Percentiles rank a stretch among this genome's conserved stretches.
These are phyloP conservation scores for Lojkania enalia DNA, from an alignment of 2,329 filamentous ascomycete genomes.

Conservation along the genomic window DNA sequence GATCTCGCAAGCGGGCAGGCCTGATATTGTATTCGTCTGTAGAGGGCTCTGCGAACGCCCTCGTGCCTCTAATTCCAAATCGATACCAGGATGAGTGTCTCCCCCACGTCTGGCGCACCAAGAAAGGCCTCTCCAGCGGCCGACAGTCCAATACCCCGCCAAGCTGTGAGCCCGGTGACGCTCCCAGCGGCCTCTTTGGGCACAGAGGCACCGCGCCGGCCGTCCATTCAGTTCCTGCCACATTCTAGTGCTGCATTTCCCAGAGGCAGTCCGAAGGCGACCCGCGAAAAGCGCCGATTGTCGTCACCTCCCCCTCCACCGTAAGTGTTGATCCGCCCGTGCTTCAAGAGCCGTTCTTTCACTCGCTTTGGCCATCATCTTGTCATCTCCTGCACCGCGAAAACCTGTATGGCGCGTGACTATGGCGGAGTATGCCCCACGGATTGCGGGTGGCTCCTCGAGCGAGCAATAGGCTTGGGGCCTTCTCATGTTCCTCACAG, in stretches of 20 bases:
- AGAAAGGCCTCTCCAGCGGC: slow-evolving; percentile 32
- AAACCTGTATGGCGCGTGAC: slow-evolving; percentile 10
- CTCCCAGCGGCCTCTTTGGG: slow-evolving; percentile 23
- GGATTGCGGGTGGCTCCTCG: slow-evolving; percentile 19
- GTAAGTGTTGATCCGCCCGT: slow-evolving; percentile 36
- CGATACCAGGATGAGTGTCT: slow-evolving; percentile 38
- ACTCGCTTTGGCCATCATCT: slow-evolving; percentile 12
- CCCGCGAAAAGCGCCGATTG: slow-evolving; percentile 39
- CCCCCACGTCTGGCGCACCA: slow-evolving; percentile 34
- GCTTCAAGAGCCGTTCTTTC: slow-evolving; percentile 2
- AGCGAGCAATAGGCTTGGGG: slow-evolving; percentile 23
- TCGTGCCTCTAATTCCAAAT: slow-evolving; percentile 20
- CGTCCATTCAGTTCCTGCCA: slow-evolving; percentile 44
- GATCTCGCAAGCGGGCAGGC: slow-evolving; percentile 16
- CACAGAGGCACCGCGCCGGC: slow-evolving; percentile 36
- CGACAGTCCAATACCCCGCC: slow-evolving; percentile 19
- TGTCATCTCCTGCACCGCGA: slow-evolving; percentile 2
- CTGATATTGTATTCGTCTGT: slow-evolving; percentile 24
- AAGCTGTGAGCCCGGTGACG: slow-evolving; percentile 31
- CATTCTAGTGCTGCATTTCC: slow-evolving; percentile 36
- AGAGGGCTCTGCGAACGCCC: slow-evolving; percentile 22
- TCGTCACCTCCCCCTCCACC: slow-evolving; percentile 48
- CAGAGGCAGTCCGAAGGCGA: slow-evolving; percentile 35
- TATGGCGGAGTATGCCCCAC: slow-evolving; percentile 34
- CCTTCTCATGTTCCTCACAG: slow-evolving; percentile 24